Evolutionary conservation across 495 filamentous ascomycete genomes (phyloP), one percentile per base, ranked within the genome.

Genomic region (Penicillium psychrofluorescens): DNA sequence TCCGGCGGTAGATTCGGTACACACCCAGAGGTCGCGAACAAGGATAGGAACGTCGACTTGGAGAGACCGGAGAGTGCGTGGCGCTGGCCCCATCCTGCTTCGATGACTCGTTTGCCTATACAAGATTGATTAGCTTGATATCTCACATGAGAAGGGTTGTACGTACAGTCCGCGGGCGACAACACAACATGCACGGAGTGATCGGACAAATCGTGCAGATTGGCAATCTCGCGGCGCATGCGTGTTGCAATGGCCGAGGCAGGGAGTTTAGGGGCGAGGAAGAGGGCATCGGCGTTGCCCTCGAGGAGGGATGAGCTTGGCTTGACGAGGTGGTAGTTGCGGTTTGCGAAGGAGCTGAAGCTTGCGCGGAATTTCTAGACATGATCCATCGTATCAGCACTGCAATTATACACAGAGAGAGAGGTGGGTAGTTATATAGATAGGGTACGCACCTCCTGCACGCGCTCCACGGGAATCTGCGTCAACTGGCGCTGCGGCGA

Each of bases 1-100:
- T 83, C 83, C 9, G 62, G 59, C 1, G 86, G 85, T 6, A 66
- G 10, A 31, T 50, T 36, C 1, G 54, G 38, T 28, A 43, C 8
- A 44, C 50, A 2, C 62, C 62, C 8, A 56, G 41, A 78, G 74
- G 22, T 22, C 4, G 22, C 22, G 22, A 22, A 22, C 4, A 22
- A 3, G 22, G 22, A 50, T 76, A 86, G 44, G 70, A 53, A 45
- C 68, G 55, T 44, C 16, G 59, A 40, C 4, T 56, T 39, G 0
- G 44, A 46, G 16, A 72, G 77, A 46, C 81, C 80, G 3, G 86
- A 81, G 47, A 95, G 72, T 1, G 86, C 86, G 63, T 95, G 88
- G n/a, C 88, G 71, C 62, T 95, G 78, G n/a, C 85, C 90, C 88
- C 88, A 95, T 13, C 88, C 85, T 35, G 78, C 79, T 45, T 89